Conservation (phyloP, 768 basidiomycete species). For the Ramaria sp. region DNA sequence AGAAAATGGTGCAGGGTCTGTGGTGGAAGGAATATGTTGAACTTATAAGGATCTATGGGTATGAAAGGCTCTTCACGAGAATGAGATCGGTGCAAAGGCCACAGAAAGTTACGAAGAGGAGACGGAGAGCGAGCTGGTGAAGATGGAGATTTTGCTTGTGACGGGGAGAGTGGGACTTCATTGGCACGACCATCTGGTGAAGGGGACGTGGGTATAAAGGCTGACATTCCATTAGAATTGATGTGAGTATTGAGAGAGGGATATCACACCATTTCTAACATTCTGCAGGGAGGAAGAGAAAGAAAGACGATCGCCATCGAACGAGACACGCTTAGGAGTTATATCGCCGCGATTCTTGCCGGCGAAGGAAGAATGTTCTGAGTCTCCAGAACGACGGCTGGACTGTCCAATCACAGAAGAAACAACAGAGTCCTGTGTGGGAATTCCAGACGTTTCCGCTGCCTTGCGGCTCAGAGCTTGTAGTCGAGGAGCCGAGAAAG, state of each 20-base stretch:
- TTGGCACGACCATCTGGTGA: conserved; percentile 8
- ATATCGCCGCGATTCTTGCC: not conserved
- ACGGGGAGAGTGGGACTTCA: conserved; percentile 16
- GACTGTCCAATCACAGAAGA: not conserved
- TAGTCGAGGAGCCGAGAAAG: not conserved
- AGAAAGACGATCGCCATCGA: conserved; percentile 41
- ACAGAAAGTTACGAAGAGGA: conserved; percentile 48
- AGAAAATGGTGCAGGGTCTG: conserved; percentile 12
- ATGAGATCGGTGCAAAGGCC: conserved; percentile 40
- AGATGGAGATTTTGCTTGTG: conserved; percentile 19
- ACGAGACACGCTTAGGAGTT: conserved; percentile 32
- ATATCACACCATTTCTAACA: conserved; percentile 29
- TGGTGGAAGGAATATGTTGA: conserved; percentile 12
- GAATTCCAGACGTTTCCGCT: not conserved
- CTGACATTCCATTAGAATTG: conserved; percentile 22
- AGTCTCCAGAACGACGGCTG: conserved; percentile 3
- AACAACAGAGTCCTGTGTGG: conserved; percentile 4
- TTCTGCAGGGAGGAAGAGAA: conserved; percentile 26
- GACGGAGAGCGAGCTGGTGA: conserved; percentile 36
- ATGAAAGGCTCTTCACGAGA: conserved; percentile 30
- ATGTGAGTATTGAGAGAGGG: conserved; percentile 24
- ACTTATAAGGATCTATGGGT: conserved; percentile 24
- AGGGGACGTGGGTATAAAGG: conserved; percentile 12
- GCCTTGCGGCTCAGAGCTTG: not conserved
- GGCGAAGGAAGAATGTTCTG: conserved; percentile 1